Conservation (phyloP, 2,329 filamentous ascomycete species). For the Tetracladium maxilliforme region DNA sequence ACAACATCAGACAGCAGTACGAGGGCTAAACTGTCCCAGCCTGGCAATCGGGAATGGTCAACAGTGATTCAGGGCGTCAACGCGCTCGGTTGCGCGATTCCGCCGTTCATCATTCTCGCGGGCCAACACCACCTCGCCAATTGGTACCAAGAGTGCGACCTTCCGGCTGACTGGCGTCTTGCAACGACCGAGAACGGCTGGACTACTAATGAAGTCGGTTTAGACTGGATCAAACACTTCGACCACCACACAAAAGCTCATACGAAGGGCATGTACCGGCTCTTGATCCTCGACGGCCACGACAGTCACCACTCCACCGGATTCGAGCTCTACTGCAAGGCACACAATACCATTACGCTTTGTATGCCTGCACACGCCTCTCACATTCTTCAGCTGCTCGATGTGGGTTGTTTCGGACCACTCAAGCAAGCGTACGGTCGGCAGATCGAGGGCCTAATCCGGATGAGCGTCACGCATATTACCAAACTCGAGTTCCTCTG, state of each 20-base stretch:
- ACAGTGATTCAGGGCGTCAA: slow-evolving; percentile 12
- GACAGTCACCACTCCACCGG: slow-evolving; percentile 14
- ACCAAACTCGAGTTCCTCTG: slow-evolving; percentile 9
- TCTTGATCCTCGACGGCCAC: slow-evolving; percentile 19
- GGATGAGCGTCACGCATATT: slow-evolving; percentile 10
- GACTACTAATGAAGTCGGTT: slow-evolving; percentile 14
- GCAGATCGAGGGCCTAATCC: slow-evolving; percentile 9
- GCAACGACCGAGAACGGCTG: slow-evolving; percentile 12
- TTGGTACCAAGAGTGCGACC: slow-evolving; percentile 7
- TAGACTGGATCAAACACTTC: slow-evolving; percentile 17
- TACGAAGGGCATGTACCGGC: slow-evolving; percentile 9
- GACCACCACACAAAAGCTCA: slow-evolving; percentile 9
- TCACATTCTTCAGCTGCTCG: slow-evolving; percentile 18
- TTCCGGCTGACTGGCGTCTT: slow-evolving; percentile 10
- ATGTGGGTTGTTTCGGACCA: slow-evolving; percentile 15
- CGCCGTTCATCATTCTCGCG: slow-evolving; percentile 9
- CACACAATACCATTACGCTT: slow-evolving; percentile 16
- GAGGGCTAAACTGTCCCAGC: slow-evolving; percentile 6
- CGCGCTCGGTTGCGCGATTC: slow-evolving; percentile 8
- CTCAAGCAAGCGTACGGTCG: slow-evolving; percentile 13
- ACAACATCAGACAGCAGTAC: slow-evolving; percentile 5
- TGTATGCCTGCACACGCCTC: slow-evolving; percentile 17
- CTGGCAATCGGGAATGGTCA: slow-evolving; percentile 11
- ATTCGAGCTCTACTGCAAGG: slow-evolving; percentile 14
- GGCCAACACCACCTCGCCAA: slow-evolving; percentile 4